These are phyloP conservation scores for Neurospora sublineolata DNA, from an alignment of 495 filamentous ascomycete species.

Conservation along the genomic window DNA sequence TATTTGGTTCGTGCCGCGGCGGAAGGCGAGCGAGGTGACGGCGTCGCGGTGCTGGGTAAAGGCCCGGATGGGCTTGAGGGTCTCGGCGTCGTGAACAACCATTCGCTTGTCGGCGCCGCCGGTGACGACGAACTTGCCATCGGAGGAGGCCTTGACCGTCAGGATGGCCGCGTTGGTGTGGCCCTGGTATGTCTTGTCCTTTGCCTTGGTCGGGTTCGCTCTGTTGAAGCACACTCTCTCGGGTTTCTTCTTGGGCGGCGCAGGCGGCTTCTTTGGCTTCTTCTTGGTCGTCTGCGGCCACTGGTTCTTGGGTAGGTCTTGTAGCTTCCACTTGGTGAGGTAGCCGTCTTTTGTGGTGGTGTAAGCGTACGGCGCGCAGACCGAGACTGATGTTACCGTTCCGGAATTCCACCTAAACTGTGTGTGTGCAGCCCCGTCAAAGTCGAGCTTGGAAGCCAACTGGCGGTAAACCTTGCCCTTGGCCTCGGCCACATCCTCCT, in stretches of 20 bases:
- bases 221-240: conserved; percentile 54
- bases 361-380: conserved; percentile 68
- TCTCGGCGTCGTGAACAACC: conserved; percentile 74
- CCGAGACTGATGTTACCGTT: conserved; percentile 67
- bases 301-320: conserved; percentile 43
- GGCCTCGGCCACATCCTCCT: conserved; percentile 85
- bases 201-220: conserved; percentile 50
- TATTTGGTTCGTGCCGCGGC: conserved; percentile 80
- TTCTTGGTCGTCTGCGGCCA: conserved; percentile 41
- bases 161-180: conserved; percentile 62
- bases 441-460: conserved; percentile 58
- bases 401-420: conserved; percentile 67
- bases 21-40: conserved; percentile 73
- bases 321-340: conserved; percentile 79
- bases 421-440: conserved; percentile 48
- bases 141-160: conserved; percentile 71
- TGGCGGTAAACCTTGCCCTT: conserved; percentile 81
- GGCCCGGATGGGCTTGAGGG: conserved; percentile 63
- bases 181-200: conserved; percentile 55
- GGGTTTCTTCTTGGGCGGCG: conserved; percentile 57
- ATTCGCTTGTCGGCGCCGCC: conserved; percentile 73
- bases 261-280: conserved; percentile 50
- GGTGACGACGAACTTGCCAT: conserved; percentile 83
- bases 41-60: conserved; percentile 89
- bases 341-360: conserved; percentile 76